Evolutionary conservation across 495 filamentous ascomycete species (phyloP), one percentile per base, ranked within the genome.

Genomic region (Eremomyces bilateralis): DNA sequence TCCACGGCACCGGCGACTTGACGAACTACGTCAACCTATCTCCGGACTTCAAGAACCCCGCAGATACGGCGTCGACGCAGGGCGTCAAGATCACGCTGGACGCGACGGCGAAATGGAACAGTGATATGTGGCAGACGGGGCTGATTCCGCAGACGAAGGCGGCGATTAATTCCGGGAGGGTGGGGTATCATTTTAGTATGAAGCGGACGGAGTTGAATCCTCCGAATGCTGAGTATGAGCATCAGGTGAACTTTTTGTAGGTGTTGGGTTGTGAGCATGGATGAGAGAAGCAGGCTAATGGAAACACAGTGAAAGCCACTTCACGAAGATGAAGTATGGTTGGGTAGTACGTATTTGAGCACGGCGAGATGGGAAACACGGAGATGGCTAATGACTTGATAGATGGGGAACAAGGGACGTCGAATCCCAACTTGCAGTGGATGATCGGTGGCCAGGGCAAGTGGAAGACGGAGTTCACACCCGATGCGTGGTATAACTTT

Each of bases 281-380:
- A 18, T 35, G 18, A 35, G 8, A 22, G 33, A 4, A n/a, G 8
- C 8, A 8, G 24, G 24, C 8, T 8, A 28, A 8, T 28, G 24
- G 13, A 28, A 28, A 28, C 24, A 17, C 30, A 32, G 15, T 46
- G 64, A 79, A 58, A 68, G 60, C 49, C 73, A 79, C 57, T 80
- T 78, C 53, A 79, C 74, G 36, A 75, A 79, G 57, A 52, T 81
- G 49, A 78, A 81, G 57, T 69, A 68, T 40, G 76, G 76, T 36
- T 65, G 63, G 63, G 54, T 69, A 36, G n/a, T n/a, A n/a, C n/a
- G n/a, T n/a, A 8, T 28, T 8, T 8, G 13, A 28, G 13, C 24
- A 17, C 30, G 19, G 15, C 46, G 63, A 78, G 59, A 67, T 59
- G 48, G 72, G 78, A 56, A 79, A 77, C 53, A 79, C 74, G 37